Base-by-base conservation (phyloP, 345 rosid genomes). In the Turnera subulata region DNA sequence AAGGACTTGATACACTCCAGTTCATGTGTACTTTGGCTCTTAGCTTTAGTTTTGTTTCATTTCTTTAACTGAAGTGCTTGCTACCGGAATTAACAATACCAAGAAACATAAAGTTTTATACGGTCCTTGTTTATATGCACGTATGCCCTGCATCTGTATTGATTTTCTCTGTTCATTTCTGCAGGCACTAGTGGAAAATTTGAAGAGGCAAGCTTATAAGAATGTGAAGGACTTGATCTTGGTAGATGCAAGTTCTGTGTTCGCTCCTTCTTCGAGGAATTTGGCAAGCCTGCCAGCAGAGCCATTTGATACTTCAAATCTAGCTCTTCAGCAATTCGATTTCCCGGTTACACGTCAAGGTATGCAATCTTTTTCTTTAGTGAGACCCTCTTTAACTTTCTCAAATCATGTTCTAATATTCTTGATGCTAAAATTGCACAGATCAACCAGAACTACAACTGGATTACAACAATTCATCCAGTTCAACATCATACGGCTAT, bases 201-300 rank as follows among this genome's bases (percentile, higher is more conserved):
- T 68, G 4, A 86, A 74, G 73, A 55, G 17, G 9, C 79, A 62
- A 18, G 96, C 98, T 47, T 81, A 81, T 43, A 40, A 37, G 38
- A 78, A 87, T 21, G 22, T 40, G 20, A 12, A 12, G 9, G 13
- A 54, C 32, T 62, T 84, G 35, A 50, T 49, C 33, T 54, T 1
- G 22, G 29, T 76, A 0, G 65, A 80, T 57, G 45, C 47, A 7
- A 61, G 43, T 12, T 20, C 72, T 13, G 55, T 58, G 32, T 38
- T 15, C 3, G 65, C 59, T 46, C 68, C 69, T 58, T 71, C 67
- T 61, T 71, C 76, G 5, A 71, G 78, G 38, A 63, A 82, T 32
- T 58, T 77, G 22, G 53, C 71, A 16, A 61, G 37, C 37, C 61
- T 37, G 15, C 81, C 68, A 38, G 51, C 64, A 2, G 81, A 71